phyloP scores from a whole-genome alignment of 169 alveolate species.

The Condylostoma magnum region DNA sequence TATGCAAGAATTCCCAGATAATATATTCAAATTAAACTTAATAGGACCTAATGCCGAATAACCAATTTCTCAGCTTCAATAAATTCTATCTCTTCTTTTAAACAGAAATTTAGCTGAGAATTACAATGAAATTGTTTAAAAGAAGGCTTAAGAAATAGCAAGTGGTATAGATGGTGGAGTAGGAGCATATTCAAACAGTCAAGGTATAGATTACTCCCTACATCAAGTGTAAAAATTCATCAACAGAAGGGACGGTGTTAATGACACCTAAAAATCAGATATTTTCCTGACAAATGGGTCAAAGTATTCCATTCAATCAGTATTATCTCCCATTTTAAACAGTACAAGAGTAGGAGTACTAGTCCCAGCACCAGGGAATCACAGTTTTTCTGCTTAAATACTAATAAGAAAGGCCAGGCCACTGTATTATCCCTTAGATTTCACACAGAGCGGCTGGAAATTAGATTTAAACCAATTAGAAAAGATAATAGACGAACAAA shows the following conservation, averaged over 20 bases:
- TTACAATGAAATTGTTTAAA: too few relatives aligned
- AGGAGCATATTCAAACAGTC: conserved; percentile 40
- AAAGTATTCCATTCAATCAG: conserved; percentile 63
- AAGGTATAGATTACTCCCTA: conserved; percentile 31
- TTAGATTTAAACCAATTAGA: conserved; percentile 38
- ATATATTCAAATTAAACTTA: too few relatives aligned
- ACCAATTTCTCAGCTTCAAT: too few relatives aligned
- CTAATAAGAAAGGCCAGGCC: conserved; percentile 64
- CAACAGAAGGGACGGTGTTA: conserved; percentile 54
- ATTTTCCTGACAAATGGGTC: conserved; percentile 81
- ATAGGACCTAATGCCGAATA: too few relatives aligned
- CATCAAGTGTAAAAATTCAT: conserved; percentile 37
- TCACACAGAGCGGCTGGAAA: conserved; percentile 53
- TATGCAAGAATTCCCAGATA: too few relatives aligned
- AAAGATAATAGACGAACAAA: conserved; percentile 32
- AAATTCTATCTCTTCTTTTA: too few relatives aligned
- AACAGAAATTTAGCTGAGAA: too few relatives aligned
- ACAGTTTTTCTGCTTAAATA: conserved; percentile 82
- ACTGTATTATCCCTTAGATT: conserved; percentile 78
- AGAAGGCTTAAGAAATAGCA: not conserved
- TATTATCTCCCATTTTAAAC: conserved; percentile 50
- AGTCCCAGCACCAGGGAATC: conserved; percentile 90
- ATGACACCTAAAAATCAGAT: conserved; percentile 38
- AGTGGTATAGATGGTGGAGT: conserved; percentile 32
- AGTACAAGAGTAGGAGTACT: conserved; percentile 76